Evolutionary conservation across 2,329 filamentous ascomycete species (phyloP).

Genomic region (Dryadomyces quercus-mongolicae): DNA sequence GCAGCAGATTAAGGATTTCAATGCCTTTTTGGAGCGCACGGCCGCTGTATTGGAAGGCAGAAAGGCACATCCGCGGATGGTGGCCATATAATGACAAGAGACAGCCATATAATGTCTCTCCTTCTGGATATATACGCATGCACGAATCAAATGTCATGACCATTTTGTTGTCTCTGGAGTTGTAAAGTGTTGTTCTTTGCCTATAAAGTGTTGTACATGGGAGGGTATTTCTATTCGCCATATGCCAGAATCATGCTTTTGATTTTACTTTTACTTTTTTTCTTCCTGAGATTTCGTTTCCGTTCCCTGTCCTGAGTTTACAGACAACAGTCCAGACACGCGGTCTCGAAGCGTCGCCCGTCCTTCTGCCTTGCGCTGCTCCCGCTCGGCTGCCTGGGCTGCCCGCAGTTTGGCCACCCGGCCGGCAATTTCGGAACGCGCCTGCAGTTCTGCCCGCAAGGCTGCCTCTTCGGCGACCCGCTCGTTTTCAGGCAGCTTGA

Average conservation of each 20-base stretch:
- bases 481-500: conserved; percentile 46
- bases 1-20: conserved; percentile 47
- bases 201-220: neutral
- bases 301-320: neutral
- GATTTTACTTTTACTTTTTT: neutral
- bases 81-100: neutral
- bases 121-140: neutral
- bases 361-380: conserved; percentile 44
- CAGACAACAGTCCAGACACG: conserved; percentile 19
- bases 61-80: neutral
- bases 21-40: conserved; percentile 49
- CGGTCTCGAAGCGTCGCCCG: conserved; percentile 31
- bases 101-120: neutral
- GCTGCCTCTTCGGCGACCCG: conserved; percentile 51
- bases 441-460: conserved; percentile 48
- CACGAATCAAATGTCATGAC: neutral
- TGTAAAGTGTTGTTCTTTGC: too few relatives aligned
- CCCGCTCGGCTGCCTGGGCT: conserved; percentile 40
- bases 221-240: too few relatives aligned
- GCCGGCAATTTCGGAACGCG: conserved; percentile 46
- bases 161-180: too few relatives aligned
- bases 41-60: conserved; percentile 39
- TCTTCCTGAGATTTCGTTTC: neutral
- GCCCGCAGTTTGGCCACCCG: conserved; percentile 42
- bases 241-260: neutral